A percentile compares a stretch with the other conserved stretches of the same genome.
Evolutionary conservation across 257 asterid genomes (phyloP).

Genomic region (Fraxinus anomala): DNA sequence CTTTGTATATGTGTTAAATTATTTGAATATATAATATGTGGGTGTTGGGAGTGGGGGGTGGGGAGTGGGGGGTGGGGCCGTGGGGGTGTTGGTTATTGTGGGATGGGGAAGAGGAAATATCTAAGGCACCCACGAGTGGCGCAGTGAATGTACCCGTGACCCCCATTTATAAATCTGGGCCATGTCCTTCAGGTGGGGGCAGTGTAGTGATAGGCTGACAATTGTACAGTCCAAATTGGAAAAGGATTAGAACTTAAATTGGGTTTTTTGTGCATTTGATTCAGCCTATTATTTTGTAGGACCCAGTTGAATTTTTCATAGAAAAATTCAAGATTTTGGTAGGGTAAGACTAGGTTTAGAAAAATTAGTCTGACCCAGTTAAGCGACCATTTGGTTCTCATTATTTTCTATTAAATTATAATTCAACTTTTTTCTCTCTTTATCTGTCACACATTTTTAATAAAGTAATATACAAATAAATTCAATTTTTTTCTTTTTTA

Average conservation of each 20-base stretch:
- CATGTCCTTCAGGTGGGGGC: constrained; percentile 61
- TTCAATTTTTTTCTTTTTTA: no score
- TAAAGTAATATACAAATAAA: no score
- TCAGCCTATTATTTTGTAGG: constrained; percentile 22
- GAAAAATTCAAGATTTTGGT: constrained; percentile 26
- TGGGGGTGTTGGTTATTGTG: neutral
- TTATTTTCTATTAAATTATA: no score
- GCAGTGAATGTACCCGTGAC: constrained; percentile 86
- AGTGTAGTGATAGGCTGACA: constrained; percentile 48
- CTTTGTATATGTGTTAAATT: neutral
- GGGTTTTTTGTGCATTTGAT: constrained; percentile 37
- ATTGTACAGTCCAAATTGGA: constrained; percentile 53
- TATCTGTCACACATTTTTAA: no score
- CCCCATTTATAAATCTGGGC: constrained; percentile 67
- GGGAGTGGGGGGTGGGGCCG: neutral
- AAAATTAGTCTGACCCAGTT: no score
- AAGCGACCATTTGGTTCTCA: no score
- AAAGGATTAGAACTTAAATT: constrained; percentile 37
- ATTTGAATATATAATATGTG: neutral
- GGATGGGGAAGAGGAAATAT: constrained; percentile 44
- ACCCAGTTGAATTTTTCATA: constrained; percentile 12
- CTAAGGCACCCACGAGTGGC: constrained; percentile 65
- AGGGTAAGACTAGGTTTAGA: constrained; percentile 15
- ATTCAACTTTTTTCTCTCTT: no score
- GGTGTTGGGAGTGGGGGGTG: neutral